Percentiles rank a stretch among this genome's conserved stretches.
Evolutionary conservation across 768 basidiomycete genomes (phyloP).

Genomic region (Royoungia palumana): DNA sequence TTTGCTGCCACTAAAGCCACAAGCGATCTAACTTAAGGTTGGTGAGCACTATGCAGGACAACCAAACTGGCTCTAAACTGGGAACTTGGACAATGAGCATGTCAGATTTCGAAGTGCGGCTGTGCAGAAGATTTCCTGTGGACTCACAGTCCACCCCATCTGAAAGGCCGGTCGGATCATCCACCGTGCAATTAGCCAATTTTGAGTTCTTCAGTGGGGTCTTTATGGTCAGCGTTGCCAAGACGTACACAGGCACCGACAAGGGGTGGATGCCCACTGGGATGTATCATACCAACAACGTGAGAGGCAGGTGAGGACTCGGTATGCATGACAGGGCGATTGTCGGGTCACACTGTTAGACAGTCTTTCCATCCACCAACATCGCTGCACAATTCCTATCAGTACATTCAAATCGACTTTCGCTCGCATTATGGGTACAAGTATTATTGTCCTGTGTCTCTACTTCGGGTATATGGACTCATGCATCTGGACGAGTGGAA

Average conservation of each 20-base stretch:
- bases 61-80: too few relatives aligned
- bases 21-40: too few relatives aligned
- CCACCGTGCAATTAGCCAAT: constrained; percentile 92
- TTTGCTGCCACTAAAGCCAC: too few relatives aligned
- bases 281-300: constrained; percentile 81
- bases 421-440: constrained; percentile 91
- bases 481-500: constrained; percentile 97
- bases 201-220: constrained; percentile 98
- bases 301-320: constrained; percentile 76
- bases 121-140: too few relatives aligned
- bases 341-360: not conserved
- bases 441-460: constrained; percentile 92
- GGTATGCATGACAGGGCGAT: too few relatives aligned
- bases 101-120: too few relatives aligned
- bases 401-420: constrained; percentile 93
- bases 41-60: too few relatives aligned
- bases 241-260: constrained; percentile 62
- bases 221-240: constrained; percentile 85
- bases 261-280: constrained; percentile 74
- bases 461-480: constrained; percentile 90
- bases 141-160: too few relatives aligned
- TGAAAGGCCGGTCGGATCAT: too few relatives aligned
- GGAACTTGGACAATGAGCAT: too few relatives aligned
- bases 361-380: constrained; percentile 77
- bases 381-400: constrained; percentile 80